phyloP scores from a whole-genome alignment of 495 filamentous ascomycete species.

The Tetracladium setigerum region DNA sequence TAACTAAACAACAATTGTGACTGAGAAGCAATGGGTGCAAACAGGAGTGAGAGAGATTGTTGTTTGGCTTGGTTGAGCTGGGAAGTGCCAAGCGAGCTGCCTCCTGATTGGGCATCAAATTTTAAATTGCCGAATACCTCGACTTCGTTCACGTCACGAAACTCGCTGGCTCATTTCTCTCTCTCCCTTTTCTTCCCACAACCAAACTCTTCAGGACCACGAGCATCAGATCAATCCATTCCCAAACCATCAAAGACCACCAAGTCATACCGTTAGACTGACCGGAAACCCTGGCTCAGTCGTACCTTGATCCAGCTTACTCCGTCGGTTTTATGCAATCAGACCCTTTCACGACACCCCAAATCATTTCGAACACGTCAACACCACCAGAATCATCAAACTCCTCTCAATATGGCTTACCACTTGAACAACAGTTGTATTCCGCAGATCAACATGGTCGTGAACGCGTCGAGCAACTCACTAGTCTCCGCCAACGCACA shows the following conservation, averaged over 20 bases:
- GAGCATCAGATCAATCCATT: too few species aligned
- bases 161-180: too few species aligned
- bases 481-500: neutral
- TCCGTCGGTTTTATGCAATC: constrained; percentile 82
- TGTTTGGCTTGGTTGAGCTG: too few species aligned
- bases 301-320: constrained; percentile 13
- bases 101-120: too few species aligned
- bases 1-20: too few species aligned
- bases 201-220: too few species aligned
- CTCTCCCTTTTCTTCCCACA: too few species aligned
- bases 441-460: constrained; percentile 26
- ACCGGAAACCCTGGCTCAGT: constrained; percentile 23
- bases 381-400: constrained; percentile 31
- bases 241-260: neutral
- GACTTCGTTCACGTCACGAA: too few species aligned
- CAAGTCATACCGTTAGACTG: constrained; percentile 16
- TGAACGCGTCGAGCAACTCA: neutral
- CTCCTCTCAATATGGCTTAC: constrained; percentile 68
- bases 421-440: constrained; percentile 37
- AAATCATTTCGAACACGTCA: constrained; percentile 40
- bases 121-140: too few species aligned
- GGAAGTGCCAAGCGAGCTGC: too few species aligned
- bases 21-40: too few species aligned
- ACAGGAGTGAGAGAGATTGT: too few species aligned
- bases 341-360: constrained; percentile 58